A percentile compares a stretch with the other conserved stretches of the same genome.
Conservation (phyloP, 1,139 yeast species). For the Nakaseomyces kungkrabaensis region DNA sequence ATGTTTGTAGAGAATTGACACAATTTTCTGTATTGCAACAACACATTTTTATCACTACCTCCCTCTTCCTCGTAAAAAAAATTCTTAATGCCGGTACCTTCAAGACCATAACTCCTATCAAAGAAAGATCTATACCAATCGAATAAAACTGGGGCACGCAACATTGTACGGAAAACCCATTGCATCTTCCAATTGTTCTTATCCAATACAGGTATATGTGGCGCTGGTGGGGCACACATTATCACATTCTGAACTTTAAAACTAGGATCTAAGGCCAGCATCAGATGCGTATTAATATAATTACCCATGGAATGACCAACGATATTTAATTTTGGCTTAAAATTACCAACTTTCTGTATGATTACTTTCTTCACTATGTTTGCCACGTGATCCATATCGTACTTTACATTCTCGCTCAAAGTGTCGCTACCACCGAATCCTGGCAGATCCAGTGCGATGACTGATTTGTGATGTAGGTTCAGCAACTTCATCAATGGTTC, state of each 20-base stretch:
- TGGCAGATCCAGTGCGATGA: conserved; percentile 53
- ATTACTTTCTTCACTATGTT: conserved; percentile 4
- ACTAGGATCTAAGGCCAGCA: conserved; percentile 3
- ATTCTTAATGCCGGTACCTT: conserved; percentile 25
- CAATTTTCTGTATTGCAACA: conserved; percentile 16
- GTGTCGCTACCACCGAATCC: conserved; percentile 49
- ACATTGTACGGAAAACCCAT: conserved; percentile 11
- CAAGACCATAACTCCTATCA: conserved; percentile 25
- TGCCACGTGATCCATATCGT: conserved; percentile 18
- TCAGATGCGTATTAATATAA: conserved; percentile 18
- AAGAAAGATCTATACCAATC: conserved; percentile 23
- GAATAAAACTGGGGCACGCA: conserved; percentile 18
- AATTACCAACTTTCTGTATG: neutral
- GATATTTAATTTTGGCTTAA: conserved; percentile 7
- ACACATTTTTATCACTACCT: conserved; percentile 5
- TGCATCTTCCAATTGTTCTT: conserved; percentile 11
- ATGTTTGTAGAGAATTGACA: conserved; percentile 25
- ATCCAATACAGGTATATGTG: conserved; percentile 11
- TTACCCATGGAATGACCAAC: conserved; percentile 30
- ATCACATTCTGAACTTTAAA: conserved; percentile 9
- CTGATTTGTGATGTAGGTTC: conserved; percentile 38
- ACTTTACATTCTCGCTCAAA: conserved; percentile 8
- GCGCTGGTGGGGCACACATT: conserved; percentile 23
- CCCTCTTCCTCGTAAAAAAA: conserved; percentile 14
- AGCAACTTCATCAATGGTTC: conserved; percentile 54